Evolutionary conservation across 2,329 filamentous ascomycete species (phyloP), one percentile per base, ranked within the genome.

Genomic region (Xenosphaeropsis pyriputrescens): DNA sequence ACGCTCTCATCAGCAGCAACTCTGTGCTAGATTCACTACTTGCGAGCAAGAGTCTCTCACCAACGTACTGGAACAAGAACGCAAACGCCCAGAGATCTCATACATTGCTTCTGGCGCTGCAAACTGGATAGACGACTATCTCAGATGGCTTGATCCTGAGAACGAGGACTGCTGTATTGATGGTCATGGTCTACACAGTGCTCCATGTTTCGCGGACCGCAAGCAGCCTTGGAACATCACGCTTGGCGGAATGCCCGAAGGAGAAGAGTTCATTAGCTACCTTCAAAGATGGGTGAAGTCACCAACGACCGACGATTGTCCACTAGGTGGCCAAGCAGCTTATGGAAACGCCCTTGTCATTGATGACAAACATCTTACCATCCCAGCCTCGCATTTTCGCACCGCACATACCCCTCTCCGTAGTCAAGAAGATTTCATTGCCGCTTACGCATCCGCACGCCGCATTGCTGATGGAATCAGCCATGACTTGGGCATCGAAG

Each of bases 111-210:
- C 88, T 8, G 82, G 86, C 0, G 79, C 89, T 1, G 91, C 93
- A 3, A 95, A 83, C 57, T 98, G 91, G 91, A 72, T 98, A 14
- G 91, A 98, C 47, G 91, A 98, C 54, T 96, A 85, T 61, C 85
- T 96, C 60, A 71, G 85, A 42, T 98, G 91, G 89, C 65, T 96
- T n/a, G 93, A 96, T 48, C 91, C 91, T 0, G 72, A 76, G 37
- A 72, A 85, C 32, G 81, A 86, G 77, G 75, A 36, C 36, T 78
- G 70, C 61, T 95, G 84, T 50, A 68, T 82, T 29, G 78, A 89
- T 42, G 22, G 22, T 11, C 22, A 26, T 26, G 22, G 22, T 9
- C 22, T 26, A 26, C 54, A 75, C 36, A 73, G 73, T 34, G 64
- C 76, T 48, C 67, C 79, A 2, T 98, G 91, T 59, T 95, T 98